A percentile compares a stretch with the other conserved stretches of the same genome.
Evolutionary conservation across 2,329 filamentous ascomycete species (phyloP).

Genomic region (Thelonectria olida): DNA sequence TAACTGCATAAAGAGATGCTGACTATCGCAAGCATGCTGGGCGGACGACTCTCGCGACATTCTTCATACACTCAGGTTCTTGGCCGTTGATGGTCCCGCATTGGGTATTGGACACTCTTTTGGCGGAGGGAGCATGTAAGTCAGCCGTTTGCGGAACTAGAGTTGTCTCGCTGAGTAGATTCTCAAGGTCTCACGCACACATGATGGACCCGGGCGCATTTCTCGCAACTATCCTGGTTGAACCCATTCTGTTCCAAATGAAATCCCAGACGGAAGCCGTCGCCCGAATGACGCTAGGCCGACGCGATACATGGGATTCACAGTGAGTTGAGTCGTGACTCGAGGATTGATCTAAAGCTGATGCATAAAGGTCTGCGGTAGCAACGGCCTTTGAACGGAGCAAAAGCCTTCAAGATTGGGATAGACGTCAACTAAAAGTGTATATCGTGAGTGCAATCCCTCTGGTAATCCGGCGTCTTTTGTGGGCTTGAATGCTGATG

Average conservation of each 20-base stretch:
- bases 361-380: background rate
- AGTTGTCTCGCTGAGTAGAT: background rate
- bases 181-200: conserved; percentile 1
- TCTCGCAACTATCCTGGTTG: conserved; percentile 8
- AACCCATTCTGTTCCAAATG: conserved; percentile 14
- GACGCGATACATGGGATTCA: conserved; percentile 9
- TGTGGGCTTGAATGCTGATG: background rate
- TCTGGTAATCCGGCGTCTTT: too few species aligned
- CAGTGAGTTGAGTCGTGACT: background rate
- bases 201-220: conserved; percentile 12
- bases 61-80: background rate
- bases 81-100: background rate
- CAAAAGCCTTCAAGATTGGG: conserved; percentile 6
- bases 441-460: background rate
- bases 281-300: background rate
- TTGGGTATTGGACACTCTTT: conserved; percentile 12
- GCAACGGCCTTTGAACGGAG: conserved; percentile 1
- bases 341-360: too few species aligned
- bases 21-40: conserved; percentile 5
- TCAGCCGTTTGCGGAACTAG: background rate
- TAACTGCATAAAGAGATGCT: background rate
- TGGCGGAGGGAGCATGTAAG: conserved; percentile 13
- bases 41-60: conserved; percentile 12
- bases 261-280: conserved; percentile 7
- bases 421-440: conserved; percentile 1